Evolutionary conservation across 331 rosid genomes (phyloP).

Genomic region (Rhamnella rubrinervis): DNA sequence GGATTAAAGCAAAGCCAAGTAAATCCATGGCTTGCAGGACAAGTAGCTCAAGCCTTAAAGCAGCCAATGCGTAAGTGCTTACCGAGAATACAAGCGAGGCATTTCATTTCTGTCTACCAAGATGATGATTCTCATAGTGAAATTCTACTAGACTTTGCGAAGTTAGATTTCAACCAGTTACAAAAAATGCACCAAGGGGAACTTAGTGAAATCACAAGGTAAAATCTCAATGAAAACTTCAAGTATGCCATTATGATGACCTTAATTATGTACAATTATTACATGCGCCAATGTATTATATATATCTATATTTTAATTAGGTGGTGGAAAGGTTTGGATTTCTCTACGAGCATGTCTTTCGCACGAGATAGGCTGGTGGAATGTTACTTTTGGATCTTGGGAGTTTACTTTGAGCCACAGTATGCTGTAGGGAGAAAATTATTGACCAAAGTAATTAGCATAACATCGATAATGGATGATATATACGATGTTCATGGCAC

Average conservation of each 20-base stretch:
- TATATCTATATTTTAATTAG: not conserved
- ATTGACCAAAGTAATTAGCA: conserved; percentile 4
- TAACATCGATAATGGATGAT: conserved; percentile 16
- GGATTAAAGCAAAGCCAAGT: not conserved
- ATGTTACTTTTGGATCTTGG: conserved; percentile 6
- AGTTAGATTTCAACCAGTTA: conserved; percentile 11
- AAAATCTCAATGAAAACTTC: not conserved
- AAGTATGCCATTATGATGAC: too few relatives aligned
- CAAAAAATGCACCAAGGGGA: conserved; percentile 5
- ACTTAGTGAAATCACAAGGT: conserved; percentile 5
- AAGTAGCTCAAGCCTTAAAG: not conserved
- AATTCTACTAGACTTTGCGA: conserved; percentile 26
- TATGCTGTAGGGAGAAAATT: not conserved
- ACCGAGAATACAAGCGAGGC: conserved; percentile 1
- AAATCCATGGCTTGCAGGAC: not conserved
- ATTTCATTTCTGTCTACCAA: conserved; percentile 19
- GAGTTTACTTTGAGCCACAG: conserved; percentile 22
- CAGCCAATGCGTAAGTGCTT: conserved; percentile 7
- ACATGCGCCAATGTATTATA: too few relatives aligned
- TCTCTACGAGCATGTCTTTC: conserved; percentile 6
- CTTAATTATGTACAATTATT: too few relatives aligned
- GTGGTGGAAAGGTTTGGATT: conserved; percentile 29
- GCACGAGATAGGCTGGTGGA: conserved; percentile 7
- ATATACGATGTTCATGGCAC: conserved; percentile 26
- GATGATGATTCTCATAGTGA: conserved; percentile 21